Conservation (phyloP, 2,329 filamentous ascomycete species). For the Chaetothyriales sp. region DNA sequence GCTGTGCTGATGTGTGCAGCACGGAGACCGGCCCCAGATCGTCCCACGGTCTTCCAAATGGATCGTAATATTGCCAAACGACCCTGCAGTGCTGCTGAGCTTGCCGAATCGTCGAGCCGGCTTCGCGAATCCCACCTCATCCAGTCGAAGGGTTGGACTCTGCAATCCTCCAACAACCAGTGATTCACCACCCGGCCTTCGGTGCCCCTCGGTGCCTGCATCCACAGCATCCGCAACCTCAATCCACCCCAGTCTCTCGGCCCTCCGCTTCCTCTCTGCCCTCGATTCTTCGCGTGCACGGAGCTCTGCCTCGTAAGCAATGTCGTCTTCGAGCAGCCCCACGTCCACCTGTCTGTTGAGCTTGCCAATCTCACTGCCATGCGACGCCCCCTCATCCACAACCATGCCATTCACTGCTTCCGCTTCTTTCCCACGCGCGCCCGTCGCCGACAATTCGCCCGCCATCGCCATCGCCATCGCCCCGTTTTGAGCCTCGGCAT, state of each 20-base stretch:
- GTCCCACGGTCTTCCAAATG: conserved; percentile 53
- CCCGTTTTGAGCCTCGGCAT: not conserved
- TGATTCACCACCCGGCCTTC: not conserved
- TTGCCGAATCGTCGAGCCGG: conserved; percentile 43
- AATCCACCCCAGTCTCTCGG: conserved; percentile 3
- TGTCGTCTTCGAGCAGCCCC: conserved; percentile 18
- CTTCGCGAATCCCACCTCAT: conserved; percentile 20
- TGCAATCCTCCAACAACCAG: not conserved
- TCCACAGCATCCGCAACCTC: not conserved
- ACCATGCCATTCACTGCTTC: not conserved
- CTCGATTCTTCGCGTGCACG: conserved; percentile 13
- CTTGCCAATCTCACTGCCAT: conserved; percentile 40
- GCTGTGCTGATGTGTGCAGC: conserved; percentile 56
- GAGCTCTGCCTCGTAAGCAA: conserved; percentile 12
- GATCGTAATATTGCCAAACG: conserved; percentile 49
- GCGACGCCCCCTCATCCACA: not conserved
- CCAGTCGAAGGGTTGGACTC: not conserved
- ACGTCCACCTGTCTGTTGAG: conserved; percentile 39
- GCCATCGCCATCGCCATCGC: not conserved
- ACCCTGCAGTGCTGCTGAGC: conserved; percentile 52
- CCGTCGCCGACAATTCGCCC: not conserved
- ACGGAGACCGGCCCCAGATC: conserved; percentile 61
- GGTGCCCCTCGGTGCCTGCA: not conserved
- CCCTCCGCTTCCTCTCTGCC: conserved; percentile 11
- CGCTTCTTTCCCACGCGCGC: not conserved